Evolutionary conservation across 768 basidiomycete genomes (phyloP).

Genomic region (Inosperma sp.): DNA sequence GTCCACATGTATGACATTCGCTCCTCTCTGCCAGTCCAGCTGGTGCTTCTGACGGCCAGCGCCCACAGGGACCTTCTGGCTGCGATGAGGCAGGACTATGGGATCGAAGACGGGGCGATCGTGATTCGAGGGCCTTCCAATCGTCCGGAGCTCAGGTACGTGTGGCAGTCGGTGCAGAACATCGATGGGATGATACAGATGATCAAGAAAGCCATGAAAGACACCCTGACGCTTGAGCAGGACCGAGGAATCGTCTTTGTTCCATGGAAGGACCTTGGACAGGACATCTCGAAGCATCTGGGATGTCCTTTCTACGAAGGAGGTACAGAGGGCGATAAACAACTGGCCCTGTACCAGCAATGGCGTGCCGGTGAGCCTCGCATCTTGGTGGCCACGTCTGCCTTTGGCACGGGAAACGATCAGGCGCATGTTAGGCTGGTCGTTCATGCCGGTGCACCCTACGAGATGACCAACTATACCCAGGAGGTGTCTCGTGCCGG

Average conservation of each 20-base stretch:
- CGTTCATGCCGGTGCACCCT: constrained; percentile 18
- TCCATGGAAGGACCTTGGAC: neutral
- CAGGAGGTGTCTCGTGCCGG: constrained; percentile 23
- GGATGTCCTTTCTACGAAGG: constrained; percentile 9
- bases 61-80: constrained; percentile 5
- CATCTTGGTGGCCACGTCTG: constrained; percentile 21
- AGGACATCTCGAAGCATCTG: neutral
- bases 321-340: neutral
- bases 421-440: constrained; percentile 17
- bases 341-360: neutral
- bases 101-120: neutral
- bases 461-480: constrained; percentile 18
- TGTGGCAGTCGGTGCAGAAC: neutral
- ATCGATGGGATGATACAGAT: neutral
- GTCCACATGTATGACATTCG: constrained; percentile 12
- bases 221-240: neutral
- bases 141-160: constrained; percentile 18
- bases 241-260: constrained; percentile 15
- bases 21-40: constrained; percentile 3
- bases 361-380: constrained; percentile 12
- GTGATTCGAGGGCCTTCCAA: constrained; percentile 6
- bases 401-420: constrained; percentile 27
- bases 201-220: neutral
- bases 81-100: constrained; percentile 4
- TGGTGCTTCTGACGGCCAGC: constrained; percentile 22